Evolutionary conservation across 805 yeast species (phyloP).

Genomic region (Spathaspora passalidarum): DNA sequence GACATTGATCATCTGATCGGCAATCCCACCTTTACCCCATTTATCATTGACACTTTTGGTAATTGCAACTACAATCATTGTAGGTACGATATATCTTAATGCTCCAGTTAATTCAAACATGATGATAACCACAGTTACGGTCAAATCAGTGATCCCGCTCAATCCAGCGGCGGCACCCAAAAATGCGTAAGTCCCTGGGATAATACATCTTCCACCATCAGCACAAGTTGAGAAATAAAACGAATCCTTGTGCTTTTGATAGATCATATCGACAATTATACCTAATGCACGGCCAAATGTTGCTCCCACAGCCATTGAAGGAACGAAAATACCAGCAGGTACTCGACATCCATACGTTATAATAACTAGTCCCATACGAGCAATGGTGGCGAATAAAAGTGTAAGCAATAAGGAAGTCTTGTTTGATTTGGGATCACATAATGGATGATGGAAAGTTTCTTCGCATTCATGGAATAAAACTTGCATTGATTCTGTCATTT

Average conservation of each 20-base stretch:
- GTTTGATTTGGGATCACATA: slow-evolving; percentile 33
- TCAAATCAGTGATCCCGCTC: slow-evolving; percentile 90
- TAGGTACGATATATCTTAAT: slow-evolving; percentile 82
- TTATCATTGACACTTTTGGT: slow-evolving; percentile 77
- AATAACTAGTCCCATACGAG: slow-evolving; percentile 70
- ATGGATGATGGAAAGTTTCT: slow-evolving; percentile 35
- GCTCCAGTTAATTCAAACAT: slow-evolving; percentile 98
- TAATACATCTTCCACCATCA: slow-evolving; percentile 53
- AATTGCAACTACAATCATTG: slow-evolving; percentile 91
- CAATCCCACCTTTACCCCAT: slow-evolving; percentile 83
- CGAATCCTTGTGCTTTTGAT: slow-evolving; percentile 31
- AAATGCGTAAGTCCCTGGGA: slow-evolving; percentile 94
- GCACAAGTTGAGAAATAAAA: slow-evolving; percentile 31
- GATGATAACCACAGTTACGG: slow-evolving; percentile 89
- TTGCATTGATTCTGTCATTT: slow-evolving; percentile 97
- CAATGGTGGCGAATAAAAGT: slow-evolving; percentile 64
- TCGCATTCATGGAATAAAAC: slow-evolving; percentile 81
- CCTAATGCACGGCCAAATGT: slow-evolving; percentile 90
- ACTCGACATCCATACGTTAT: slow-evolving; percentile 90
- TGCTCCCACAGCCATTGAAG: slow-evolving; percentile 96
- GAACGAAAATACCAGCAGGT: slow-evolving; percentile 97
- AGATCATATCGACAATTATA: slow-evolving; percentile 52
- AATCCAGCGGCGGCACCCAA: slow-evolving; percentile 95
- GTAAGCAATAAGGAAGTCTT: slow-evolving; percentile 45
- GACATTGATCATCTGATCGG: slow-evolving; percentile 88